A percentile compares a stretch with the other conserved stretches of the same genome.
phyloP scores from a whole-genome alignment of 257 asterid genomes.

The Primulina huaijiensis region DNA sequence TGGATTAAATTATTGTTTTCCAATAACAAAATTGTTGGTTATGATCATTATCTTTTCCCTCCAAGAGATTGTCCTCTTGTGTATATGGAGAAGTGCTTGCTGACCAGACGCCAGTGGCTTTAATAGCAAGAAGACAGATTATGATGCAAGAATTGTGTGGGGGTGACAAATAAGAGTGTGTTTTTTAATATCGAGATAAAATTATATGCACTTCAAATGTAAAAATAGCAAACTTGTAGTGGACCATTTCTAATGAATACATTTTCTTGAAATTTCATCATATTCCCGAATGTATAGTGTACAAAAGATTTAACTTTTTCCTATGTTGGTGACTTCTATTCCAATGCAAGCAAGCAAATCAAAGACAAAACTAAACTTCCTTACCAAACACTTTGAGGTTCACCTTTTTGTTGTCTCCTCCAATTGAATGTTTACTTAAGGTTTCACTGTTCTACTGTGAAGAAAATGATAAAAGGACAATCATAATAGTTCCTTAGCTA shows the following conservation, averaged over 20 bases:
- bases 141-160: not conserved
- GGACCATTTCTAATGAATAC: slow-evolving; percentile 11
- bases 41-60: not conserved
- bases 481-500: slow-evolving; percentile 11
- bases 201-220: not conserved
- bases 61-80: not conserved
- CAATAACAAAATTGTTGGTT: not conserved
- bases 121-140: not conserved
- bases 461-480: slow-evolving; percentile 27
- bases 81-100: not conserved
- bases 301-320: not conserved
- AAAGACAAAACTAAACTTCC: slow-evolving; percentile 28
- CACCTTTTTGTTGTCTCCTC: slow-evolving; percentile 25
- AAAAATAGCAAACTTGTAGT: not conserved
- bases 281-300: not conserved
- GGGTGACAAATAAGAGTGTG: not conserved
- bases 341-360: slow-evolving; percentile 39
- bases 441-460: slow-evolving; percentile 22
- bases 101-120: not conserved
- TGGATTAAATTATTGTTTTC: not conserved
- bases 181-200: not conserved
- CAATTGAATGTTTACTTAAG: slow-evolving; percentile 22
- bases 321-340: slow-evolving; percentile 29
- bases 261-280: slow-evolving; percentile 29
- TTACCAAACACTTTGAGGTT: slow-evolving; percentile 28